phyloP scores from a whole-genome alignment of 495 filamentous ascomycete genomes.

The Penicillium diatomitis region DNA sequence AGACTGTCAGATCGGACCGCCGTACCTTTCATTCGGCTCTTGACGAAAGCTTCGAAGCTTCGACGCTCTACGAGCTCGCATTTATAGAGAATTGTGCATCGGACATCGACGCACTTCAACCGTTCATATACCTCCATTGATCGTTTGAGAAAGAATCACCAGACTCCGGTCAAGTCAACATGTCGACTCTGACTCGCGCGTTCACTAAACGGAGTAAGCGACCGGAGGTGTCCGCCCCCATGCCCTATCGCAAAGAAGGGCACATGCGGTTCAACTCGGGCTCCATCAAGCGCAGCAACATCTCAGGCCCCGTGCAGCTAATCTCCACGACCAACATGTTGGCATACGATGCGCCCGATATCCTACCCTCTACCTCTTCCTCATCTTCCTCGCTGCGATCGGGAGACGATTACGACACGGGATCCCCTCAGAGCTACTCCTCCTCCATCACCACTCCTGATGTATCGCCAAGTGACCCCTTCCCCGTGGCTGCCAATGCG shows the following conservation, averaged over 20 bases:
- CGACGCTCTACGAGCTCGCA: too few relatives aligned
- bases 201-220: constrained; percentile 55
- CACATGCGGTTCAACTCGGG: constrained; percentile 39
- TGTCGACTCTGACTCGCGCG: constrained; percentile 50
- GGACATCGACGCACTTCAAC: neutral
- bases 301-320: constrained; percentile 79
- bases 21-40: neutral
- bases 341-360: constrained; percentile 82
- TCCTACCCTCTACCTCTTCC: constrained; percentile 47
- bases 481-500: constrained; percentile 60
- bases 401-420: constrained; percentile 51
- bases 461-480: constrained; percentile 52
- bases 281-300: constrained; percentile 51
- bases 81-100: neutral
- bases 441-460: constrained; percentile 64
- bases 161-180: constrained; percentile 13
- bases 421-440: constrained; percentile 47
- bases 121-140: neutral
- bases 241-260: constrained; percentile 38
- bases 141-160: neutral
- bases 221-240: constrained; percentile 37
- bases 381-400: constrained; percentile 48
- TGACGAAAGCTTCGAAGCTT: neutral
- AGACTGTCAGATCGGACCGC: constrained; percentile 3
- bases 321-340: constrained; percentile 95